Conservation (phyloP, 2,329 filamentous ascomycete genomes). For the Colletotrichum eremochloae region DNA sequence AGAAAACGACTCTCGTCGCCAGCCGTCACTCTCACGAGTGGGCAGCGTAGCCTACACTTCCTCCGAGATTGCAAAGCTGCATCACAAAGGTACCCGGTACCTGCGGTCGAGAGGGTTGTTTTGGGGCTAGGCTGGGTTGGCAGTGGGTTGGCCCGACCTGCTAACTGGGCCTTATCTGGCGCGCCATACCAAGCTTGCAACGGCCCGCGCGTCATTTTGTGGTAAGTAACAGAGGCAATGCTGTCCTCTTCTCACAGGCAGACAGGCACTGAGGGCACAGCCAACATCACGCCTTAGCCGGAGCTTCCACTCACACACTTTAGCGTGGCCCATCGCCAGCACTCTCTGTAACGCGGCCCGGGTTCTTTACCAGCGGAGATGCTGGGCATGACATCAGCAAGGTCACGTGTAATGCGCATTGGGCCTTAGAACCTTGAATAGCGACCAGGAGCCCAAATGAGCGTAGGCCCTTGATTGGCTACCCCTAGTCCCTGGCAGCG, state of each 20-base stretch:
- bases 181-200: slow-evolving; percentile 15
- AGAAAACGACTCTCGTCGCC: slow-evolving; percentile 19
- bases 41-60: slow-evolving; percentile 36
- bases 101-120: slow-evolving; percentile 32
- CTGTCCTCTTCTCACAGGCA: slow-evolving; percentile 3
- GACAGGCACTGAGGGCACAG: background rate
- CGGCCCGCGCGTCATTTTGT: slow-evolving; percentile 12
- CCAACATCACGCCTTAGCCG: background rate
- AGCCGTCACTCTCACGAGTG: slow-evolving; percentile 21
- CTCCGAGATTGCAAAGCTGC: slow-evolving; percentile 40
- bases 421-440: slow-evolving; percentile 29
- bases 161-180: slow-evolving; percentile 28
- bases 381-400: background rate
- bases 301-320: slow-evolving; percentile 5
- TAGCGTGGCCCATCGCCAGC: background rate
- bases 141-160: slow-evolving; percentile 38
- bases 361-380: slow-evolving; percentile 8
- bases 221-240: background rate
- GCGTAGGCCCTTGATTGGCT: slow-evolving; percentile 32
- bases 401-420: slow-evolving; percentile 7
- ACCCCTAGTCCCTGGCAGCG: slow-evolving; percentile 18
- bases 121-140: slow-evolving; percentile 40
- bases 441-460: slow-evolving; percentile 37
- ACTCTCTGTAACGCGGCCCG: background rate
- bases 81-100: slow-evolving; percentile 38